Percentiles rank a stretch among this genome's conserved stretches.
phyloP scores from a whole-genome alignment of 768 basidiomycete species.

The Boletus rubescentipes region DNA sequence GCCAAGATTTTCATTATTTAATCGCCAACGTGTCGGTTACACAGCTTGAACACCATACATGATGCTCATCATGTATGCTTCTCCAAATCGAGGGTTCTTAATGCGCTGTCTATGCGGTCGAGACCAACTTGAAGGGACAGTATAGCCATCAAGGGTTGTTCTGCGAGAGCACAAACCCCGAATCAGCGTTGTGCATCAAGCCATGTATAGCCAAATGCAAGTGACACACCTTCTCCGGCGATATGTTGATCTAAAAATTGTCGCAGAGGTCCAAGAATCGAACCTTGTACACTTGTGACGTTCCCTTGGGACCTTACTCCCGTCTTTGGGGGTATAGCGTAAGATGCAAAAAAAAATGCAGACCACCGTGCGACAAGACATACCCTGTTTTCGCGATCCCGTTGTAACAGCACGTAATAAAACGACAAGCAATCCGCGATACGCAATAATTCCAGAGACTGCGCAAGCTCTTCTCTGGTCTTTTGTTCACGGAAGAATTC shows the following conservation, averaged over 20 bases:
- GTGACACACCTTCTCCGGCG: constrained; percentile 28
- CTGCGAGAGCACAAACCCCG: constrained; percentile 3
- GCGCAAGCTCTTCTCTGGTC: constrained; percentile 46
- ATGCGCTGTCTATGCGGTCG: constrained; percentile 47
- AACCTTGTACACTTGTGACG: constrained; percentile 43
- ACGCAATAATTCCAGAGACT: constrained; percentile 57
- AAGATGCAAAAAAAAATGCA: background rate
- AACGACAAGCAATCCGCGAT: constrained; percentile 66
- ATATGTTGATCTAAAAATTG: constrained; percentile 37
- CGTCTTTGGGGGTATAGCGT: constrained; percentile 39
- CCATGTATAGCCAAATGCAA: background rate
- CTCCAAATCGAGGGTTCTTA: constrained; percentile 20
- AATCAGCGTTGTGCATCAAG: background rate
- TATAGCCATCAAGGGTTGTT: constrained; percentile 29
- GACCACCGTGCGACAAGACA: background rate
- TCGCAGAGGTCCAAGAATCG: constrained; percentile 46
- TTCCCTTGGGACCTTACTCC: constrained; percentile 48
- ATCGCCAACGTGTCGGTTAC: background rate
- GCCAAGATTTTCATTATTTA: constrained; percentile 13
- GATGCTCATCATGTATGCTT: background rate
- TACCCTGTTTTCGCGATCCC: constrained; percentile 61
- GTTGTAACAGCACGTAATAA: constrained; percentile 60
- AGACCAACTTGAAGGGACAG: constrained; percentile 48
- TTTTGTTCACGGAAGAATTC: constrained; percentile 44
- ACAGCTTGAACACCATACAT: background rate